Evolutionary conservation across 495 filamentous ascomycete species (phyloP).

Genomic region (Monascus purpureus): DNA sequence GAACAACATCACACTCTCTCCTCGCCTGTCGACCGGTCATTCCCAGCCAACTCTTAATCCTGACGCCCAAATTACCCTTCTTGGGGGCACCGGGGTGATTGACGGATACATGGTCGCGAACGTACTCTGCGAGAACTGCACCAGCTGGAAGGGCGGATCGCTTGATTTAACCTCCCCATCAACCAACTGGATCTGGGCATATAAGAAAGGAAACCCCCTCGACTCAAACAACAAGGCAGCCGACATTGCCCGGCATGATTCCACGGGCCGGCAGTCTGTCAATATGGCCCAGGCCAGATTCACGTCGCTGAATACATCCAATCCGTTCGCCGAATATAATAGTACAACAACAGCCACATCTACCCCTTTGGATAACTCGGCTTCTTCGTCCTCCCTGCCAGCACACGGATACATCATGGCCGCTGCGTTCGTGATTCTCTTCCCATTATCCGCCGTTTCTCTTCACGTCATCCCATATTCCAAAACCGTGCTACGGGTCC

Average conservation of each 20-base stretch:
- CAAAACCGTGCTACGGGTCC: conserved; percentile 20
- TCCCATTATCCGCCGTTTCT: conserved; percentile 31
- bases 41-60: conserved; percentile 38
- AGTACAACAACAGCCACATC: background rate
- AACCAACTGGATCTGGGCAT: conserved; percentile 53
- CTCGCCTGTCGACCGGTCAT: conserved; percentile 41
- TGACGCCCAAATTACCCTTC: conserved; percentile 33
- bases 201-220: conserved; percentile 42
- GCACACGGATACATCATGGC: conserved; percentile 25
- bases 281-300: conserved; percentile 35
- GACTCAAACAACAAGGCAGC: conserved; percentile 34
- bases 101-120: conserved; percentile 47
- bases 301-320: conserved; percentile 35
- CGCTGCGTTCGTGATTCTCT: conserved; percentile 26
- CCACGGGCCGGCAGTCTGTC: conserved; percentile 31
- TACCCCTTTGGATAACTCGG: background rate
- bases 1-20: conserved; percentile 52
- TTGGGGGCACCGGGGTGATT: conserved; percentile 46
- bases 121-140: conserved; percentile 44
- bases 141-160: conserved; percentile 37
- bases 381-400: conserved; percentile 5
- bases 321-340: conserved; percentile 39
- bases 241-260: conserved; percentile 44
- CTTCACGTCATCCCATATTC: conserved; percentile 23
- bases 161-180: conserved; percentile 26